These are phyloP conservation scores for Rhizophora apiculata DNA, from an alignment of 345 rosid species.

Conservation along the genomic window DNA sequence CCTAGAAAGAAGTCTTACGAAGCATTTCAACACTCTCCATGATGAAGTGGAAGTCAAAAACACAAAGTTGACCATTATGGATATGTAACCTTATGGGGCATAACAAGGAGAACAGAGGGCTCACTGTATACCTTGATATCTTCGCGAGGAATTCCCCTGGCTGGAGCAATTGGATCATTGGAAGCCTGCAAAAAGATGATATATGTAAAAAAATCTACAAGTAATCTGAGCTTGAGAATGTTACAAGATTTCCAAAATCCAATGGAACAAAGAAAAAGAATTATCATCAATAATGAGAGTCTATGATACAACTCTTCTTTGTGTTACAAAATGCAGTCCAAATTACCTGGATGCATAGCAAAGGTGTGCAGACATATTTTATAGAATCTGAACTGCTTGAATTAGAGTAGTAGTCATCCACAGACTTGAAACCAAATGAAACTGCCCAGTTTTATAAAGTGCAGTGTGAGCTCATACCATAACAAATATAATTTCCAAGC, in stretches of 20 bases:
- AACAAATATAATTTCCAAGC: neutral
- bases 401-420: conserved; percentile 77
- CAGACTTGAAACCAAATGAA: conserved; percentile 89
- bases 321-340: neutral
- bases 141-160: conserved; percentile 74
- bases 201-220: neutral
- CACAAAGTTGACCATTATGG: too few species aligned
- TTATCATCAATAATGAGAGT: neutral
- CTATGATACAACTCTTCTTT: too few species aligned
- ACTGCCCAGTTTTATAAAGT: conserved; percentile 42
- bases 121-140: conserved; percentile 64
- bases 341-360: conserved; percentile 89
- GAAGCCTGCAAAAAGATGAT: conserved; percentile 52
- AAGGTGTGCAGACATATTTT: conserved; percentile 55
- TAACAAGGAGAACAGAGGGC: conserved; percentile 1
- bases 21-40: too few species aligned
- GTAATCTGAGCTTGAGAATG: neutral
- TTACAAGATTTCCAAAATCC: neutral
- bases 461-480: conserved; percentile 7
- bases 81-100: neutral
- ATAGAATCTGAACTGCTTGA: conserved; percentile 80
- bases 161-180: conserved; percentile 91
- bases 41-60: too few species aligned
- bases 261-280: neutral
- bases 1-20: too few species aligned